These are phyloP conservation scores for Oryza coarctata DNA, from an alignment of 176 grass and related monocot species.

Conservation along the genomic window DNA sequence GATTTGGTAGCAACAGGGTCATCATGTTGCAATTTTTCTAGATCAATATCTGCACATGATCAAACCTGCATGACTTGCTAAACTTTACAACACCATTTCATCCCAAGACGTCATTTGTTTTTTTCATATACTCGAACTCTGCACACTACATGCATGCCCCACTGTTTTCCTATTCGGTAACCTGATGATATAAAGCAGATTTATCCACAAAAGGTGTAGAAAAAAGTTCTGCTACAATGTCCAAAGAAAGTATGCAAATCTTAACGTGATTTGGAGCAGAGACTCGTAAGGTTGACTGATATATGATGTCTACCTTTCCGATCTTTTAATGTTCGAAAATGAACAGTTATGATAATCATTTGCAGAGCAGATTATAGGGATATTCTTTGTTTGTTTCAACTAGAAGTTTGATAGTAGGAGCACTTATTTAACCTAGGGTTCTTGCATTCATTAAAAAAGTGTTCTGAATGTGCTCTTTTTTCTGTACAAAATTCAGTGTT, in stretches of 20 bases:
- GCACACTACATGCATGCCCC: neutral
- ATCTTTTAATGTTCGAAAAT: neutral
- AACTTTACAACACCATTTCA: neutral
- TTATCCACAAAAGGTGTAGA: neutral
- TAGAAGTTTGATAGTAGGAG: neutral
- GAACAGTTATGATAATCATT: neutral
- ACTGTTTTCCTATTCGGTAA: neutral
- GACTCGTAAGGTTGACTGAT: neutral
- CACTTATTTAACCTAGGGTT: neutral
- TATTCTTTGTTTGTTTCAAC: neutral
- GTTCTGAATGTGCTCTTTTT: neutral
- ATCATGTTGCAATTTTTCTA: constrained; percentile 20
- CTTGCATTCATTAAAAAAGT: neutral
- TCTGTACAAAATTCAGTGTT: neutral
- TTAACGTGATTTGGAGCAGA: neutral
- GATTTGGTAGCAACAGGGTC: constrained; percentile 11
- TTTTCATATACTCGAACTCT: neutral
- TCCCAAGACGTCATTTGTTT: neutral
- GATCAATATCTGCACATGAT: constrained; percentile 6
- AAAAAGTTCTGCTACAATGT: neutral
- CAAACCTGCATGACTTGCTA: neutral
- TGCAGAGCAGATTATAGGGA: neutral
- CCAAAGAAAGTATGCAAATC: neutral
- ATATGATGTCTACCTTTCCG: neutral
- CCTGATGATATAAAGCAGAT: neutral